Base-by-base conservation (phyloP, 192 early-diverging fungal species). In the Coemansia sp. region DNA sequence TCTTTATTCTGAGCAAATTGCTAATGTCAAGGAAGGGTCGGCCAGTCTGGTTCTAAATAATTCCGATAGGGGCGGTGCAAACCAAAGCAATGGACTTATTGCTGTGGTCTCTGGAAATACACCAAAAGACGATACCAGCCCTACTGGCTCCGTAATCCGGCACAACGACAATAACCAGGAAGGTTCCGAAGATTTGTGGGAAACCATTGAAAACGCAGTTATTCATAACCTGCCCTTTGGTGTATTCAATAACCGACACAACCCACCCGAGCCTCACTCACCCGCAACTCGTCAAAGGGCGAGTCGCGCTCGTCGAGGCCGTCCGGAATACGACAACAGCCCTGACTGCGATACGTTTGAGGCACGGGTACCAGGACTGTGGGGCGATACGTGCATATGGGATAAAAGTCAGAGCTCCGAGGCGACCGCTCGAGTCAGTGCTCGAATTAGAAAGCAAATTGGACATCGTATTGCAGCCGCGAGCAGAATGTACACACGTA, bases 341-440 rank as follows among this genome's bases (percentile, higher is more conserved):
- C 9, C 5, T 33, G 43, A 42, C 13, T 13, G 22, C 17, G 13
- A 42, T 13, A 66, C 60, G 5, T 69, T 66, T 42, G 59, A 50
- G 50, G 35, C 2, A 17, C 59, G 49, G 0, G 49, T 78, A 10
- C 45, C 67, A 9, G 29, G 59, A 2, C 64, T 79, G 49, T 79
- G 76, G 76, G 59, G 55, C 15, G 20, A 23, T 17, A 66, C 76
- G 14, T 79, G 76, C 56, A 55, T 60, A 38, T 79, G 76, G 76
- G 46, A 67, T 34, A 17, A 13, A 22, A 15, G 25, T 13, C 43
- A 54, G 33, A 32, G 43, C 3, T n/a, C 59, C 13, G 53, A 40
- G 38, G n/a, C 29, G 7, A 49, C 40, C 8, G 42, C 42, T 4
- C 32, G 23, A 1, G 5, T 49, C 11, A 22, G 33, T 5, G 43